phyloP scores from a whole-genome alignment of 257 asterid species.

The Petrea volubilis region DNA sequence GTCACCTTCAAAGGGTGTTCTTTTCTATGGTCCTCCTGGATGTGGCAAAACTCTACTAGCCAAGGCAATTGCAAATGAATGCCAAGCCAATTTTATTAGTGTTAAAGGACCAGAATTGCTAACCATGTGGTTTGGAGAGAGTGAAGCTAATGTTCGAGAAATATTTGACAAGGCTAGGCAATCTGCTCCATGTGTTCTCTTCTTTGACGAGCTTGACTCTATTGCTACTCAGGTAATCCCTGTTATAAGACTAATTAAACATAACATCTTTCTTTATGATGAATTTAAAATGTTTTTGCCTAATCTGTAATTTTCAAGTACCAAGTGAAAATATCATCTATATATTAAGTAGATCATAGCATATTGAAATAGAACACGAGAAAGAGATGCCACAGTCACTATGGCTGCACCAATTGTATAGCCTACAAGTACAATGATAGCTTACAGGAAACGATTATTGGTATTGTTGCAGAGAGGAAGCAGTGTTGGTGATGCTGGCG shows the following conservation, averaged over 20 bases:
- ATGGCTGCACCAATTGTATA: neutral
- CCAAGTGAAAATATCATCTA: neutral
- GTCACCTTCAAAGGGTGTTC: conserved; percentile 70
- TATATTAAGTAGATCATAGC: neutral
- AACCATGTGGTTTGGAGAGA: conserved; percentile 78
- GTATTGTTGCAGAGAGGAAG: conserved; percentile 50
- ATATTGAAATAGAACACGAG: neutral
- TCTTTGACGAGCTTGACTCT: conserved; percentile 71
- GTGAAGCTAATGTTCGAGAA: conserved; percentile 76
- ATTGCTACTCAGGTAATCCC: conserved; percentile 62
- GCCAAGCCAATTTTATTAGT: conserved; percentile 64
- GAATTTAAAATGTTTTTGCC: neutral
- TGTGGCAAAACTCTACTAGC: conserved; percentile 70
- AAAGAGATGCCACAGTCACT: neutral
- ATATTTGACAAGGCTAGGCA: conserved; percentile 69
- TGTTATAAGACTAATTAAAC: neutral
- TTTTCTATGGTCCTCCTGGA: conserved; percentile 74
- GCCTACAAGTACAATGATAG: neutral
- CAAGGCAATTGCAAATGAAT: conserved; percentile 71
- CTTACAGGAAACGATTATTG: neutral
- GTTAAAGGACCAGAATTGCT: conserved; percentile 69
- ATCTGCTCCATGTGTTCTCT: conserved; percentile 71
- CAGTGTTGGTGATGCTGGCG: conserved; percentile 67
- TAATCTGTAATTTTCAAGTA: neutral
- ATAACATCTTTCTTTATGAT: neutral